Evolutionary conservation across 208 protist genomes (phyloP), one percentile per base, ranked within the genome.

Genomic region (Crithidia expoeki): DNA sequence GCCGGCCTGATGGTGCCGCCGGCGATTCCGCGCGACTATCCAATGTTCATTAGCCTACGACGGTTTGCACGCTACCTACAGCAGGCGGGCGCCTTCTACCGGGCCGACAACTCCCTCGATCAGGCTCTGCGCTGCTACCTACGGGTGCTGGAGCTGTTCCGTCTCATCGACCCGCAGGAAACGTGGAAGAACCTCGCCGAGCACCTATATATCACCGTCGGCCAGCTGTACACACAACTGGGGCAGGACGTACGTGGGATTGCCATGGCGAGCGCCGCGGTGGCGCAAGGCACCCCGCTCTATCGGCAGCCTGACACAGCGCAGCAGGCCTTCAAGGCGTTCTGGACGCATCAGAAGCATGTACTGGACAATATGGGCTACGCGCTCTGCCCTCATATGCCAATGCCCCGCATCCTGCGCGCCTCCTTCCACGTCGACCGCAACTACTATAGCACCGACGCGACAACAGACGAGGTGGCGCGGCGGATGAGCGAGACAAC

Each of bases 91-190:
- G 64, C 61, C 44, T 71, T 79, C n/a, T 93, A 93, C 75, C 56
- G 71, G 23, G 69, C 74, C 11, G 84, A 74, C 28, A 81, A 80
- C 40, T 68, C 83, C 21, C 58, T 72, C 21, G 79, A 91, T 55
- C 63, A 66, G 46, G 63, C 90, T 6, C 67, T 95, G 40, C 83
- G 90, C 21, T 93, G 86, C 74, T 92, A 89, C 61, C 66, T 93
- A 62, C 81, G 83, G 27, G 85, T 84, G 49, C 61, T 88, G 30
- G 70, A 81, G 72, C 72, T 95, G 17, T 72, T 87, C 42, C 74
- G 80, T 53, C 66, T 66, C 2, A 66, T 90, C 27, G 83, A 85
- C 50, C 73, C 76, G 57, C 61, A 74, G 40, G 80, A 85, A 42
- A 74, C 65, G 62, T 94, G 89, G 89, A 52, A 58, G 27, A 46